A percentile compares a stretch with the other conserved stretches of the same genome.
Conservation (phyloP, 306 rosid genomes). For the Glycine latifolia region DNA sequence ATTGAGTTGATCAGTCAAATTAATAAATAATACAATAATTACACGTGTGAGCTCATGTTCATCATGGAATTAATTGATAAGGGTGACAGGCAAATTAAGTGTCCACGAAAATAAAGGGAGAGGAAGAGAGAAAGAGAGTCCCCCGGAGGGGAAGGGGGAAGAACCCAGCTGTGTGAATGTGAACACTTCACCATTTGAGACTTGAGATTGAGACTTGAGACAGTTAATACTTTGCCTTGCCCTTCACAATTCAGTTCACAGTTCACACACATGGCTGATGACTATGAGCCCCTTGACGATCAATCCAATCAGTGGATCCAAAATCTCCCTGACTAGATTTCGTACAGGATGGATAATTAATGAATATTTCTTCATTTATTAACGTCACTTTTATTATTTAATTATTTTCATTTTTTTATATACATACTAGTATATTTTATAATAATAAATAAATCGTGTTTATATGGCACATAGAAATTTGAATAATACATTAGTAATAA, state of each 20-base stretch:
- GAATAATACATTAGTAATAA: not conserved
- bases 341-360: slow-evolving; percentile 38
- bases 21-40: slow-evolving; percentile 10
- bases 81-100: not conserved
- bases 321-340: slow-evolving; percentile 51
- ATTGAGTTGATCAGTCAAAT: not conserved
- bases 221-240: no score
- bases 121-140: not conserved
- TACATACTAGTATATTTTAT: not conserved
- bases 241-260: no score
- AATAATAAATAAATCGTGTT: no score
- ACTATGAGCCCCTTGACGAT: no score
- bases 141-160: not conserved
- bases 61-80: not conserved
- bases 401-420: no score
- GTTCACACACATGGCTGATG: no score
- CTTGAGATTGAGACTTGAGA: no score
- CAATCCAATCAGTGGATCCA: slow-evolving; percentile 54
- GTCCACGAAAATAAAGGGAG: no score
- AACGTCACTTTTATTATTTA: not conserved
- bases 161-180: not conserved
- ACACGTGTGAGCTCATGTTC: not conserved
- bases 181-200: no score
- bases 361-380: slow-evolving; percentile 11
- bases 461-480: no score